Base-by-base conservation (phyloP, 345 rosid species). In the Lepidium africanum region DNA sequence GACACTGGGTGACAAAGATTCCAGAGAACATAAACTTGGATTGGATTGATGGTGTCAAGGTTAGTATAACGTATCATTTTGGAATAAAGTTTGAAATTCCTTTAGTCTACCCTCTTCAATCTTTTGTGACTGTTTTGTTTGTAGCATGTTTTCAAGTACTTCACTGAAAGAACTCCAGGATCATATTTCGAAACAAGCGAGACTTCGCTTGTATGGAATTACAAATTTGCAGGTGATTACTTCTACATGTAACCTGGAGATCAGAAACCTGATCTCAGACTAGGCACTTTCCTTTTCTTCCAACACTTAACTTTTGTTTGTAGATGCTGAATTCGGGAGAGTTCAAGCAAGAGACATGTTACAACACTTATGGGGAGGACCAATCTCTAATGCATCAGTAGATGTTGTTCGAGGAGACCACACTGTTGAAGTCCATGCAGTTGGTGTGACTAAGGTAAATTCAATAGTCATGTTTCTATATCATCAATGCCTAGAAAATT, bases 351-450 rank as follows among this genome's bases (percentile, higher is more conserved):
- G 87, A 80, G 99, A 94, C 62, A 84, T 94, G 96, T 70, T 94
- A 79, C 99, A 94, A 82, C 99, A 94, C 80, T 91, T 94, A 69
- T 94, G 96, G 95, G 86, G 96, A 23, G 99, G 99, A 60, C 97
- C 99, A 48, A 84, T 87, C 64, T 91, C 97, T 58, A 94, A 89
- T 80, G 97, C 97, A 68, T 82, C 97, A 21, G 96, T 91, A 27
- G 96, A 91, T 83, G 97, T 94, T 53, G 91, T 94, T 54, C 91
- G 88, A 79, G 97, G 96, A 38, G 78, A 83, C 69, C 79, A 85
- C 40, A 91, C 97, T 25, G 96, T 94, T 67, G 99, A 94, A 82
- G 99, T 94, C 65, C 87, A 96, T 77, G 83, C 96, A 2, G 96
- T 89, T 73, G 96, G 99, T 69, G 96, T 94, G 33, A 91, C 99